phyloP scores from a whole-genome alignment of 1,284 basidiomycete species.

The Trichosporon asahii region DNA sequence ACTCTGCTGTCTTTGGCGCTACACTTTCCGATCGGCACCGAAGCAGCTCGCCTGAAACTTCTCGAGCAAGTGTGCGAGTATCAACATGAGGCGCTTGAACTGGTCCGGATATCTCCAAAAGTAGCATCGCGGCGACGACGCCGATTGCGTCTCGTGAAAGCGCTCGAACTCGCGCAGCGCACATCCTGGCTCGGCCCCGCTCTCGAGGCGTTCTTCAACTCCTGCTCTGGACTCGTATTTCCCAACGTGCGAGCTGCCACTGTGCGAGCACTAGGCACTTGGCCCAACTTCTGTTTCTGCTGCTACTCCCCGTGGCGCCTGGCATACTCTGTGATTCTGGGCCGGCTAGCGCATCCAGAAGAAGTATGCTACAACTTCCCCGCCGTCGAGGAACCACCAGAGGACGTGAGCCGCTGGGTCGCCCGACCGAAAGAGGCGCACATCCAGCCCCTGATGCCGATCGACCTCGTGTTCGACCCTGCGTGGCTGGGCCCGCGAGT shows the following conservation, averaged over 20 bases:
- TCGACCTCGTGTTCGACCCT: background rate
- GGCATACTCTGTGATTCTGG: background rate
- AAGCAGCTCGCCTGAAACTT: background rate
- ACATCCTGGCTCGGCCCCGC: background rate
- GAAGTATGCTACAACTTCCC: slow-evolving; percentile 7
- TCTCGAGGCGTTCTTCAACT: background rate
- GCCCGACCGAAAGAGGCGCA: background rate
- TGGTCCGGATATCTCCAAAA: background rate
- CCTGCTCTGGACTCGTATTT: background rate
- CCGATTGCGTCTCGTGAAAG: background rate
- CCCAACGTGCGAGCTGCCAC: background rate
- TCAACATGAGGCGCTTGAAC: background rate
- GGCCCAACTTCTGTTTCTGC: slow-evolving; percentile 7
- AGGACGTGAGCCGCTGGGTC: background rate
- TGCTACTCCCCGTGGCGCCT: background rate
- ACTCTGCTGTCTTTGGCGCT: background rate
- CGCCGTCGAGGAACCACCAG: background rate
- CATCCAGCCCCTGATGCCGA: background rate
- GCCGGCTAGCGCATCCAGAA: background rate
- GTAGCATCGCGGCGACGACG: background rate
- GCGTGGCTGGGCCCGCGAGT: background rate
- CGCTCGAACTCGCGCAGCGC: background rate
- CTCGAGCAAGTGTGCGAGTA: background rate
- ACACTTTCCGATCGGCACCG: background rate
- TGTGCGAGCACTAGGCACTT: background rate